Evolutionary conservation across 345 rosid species (phyloP), one percentile per base, ranked within the genome.

Genomic region (Eucalyptus dawsonii): DNA sequence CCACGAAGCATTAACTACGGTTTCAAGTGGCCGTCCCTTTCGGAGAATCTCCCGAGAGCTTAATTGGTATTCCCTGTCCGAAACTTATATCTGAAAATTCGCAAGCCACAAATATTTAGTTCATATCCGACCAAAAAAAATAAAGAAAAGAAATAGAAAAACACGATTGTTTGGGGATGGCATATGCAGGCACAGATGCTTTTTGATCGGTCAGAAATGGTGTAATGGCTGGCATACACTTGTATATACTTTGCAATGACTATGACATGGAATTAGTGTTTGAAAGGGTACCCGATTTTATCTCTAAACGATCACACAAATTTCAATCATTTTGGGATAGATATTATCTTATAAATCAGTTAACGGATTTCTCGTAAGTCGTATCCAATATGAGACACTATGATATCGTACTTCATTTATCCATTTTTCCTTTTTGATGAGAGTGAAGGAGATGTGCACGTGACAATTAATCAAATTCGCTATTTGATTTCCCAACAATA

Each of bases 191-290:
- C 44, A 34, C 25, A 9, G 1, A 72, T 34, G 81, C 25, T 72
- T 34, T 67, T 67, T 34, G 22, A 9, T 37, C 8, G 6, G 7
- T 19, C 0, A 72, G 6, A 72, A 53, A 53, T 53, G 11, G 11
- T 53, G 25, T 21, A 4, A 53, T 21, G 58, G 58, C 10, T 2
- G 58, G 67, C 14, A 60, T 60, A 27, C 6, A 10, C 29, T 60
- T 27, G 31, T 60, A 0, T 60, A 27, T 60, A 60, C 31, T 60
- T 60, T 60, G 4, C 31, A 27, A 60, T 60, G 14, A 60, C 15
- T 2, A 25, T 60, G n/a, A 5, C n/a, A 3, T 1, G 15, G 0
- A 60, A 60, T 60, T 60, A 60, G 7, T 6, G 4, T 6, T 60
- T 27, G 15, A 60, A 60, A 60, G 15, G 27, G 8, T 7, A 27